Evolutionary conservation across 2,329 filamentous ascomycete species (phyloP), one percentile per base, ranked within the genome.

Genomic region (Pestalotiopsis sp.): DNA sequence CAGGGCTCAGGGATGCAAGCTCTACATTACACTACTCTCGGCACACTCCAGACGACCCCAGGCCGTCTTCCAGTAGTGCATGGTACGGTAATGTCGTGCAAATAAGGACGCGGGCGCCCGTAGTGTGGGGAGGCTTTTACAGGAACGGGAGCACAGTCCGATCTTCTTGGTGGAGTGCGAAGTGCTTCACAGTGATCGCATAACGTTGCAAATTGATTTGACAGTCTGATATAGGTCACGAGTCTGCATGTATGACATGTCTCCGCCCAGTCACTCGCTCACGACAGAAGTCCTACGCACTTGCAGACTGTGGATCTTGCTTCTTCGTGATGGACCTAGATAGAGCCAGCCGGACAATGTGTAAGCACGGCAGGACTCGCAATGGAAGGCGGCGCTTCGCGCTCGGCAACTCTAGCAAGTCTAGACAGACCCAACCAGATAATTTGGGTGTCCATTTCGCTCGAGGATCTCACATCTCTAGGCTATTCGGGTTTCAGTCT

Each of bases 171-270:
- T 39, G 25, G 59, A 52, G 45, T 9, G 17, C 17, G 17, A 52
- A 52, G 45, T 52, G 45, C 45, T 52, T 52, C 45, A 52, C 45
- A 52, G 45, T 52, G 45, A 62, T 62, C 31, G 59, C 59, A 62
- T 62, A 62, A 62, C 31, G 31, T 20, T 62, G 13, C 36, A 62
- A 62, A 62, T 62, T 62, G 59, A 36, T 14, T 62, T 62, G n/a
- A 39, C 59, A 20, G 25, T 39, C n/a, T 31, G 59, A 62, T 27
- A 36, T 20, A 36, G n/a, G 59, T 62, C 59, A 62, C 59, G 59
- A 36, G 59, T 62, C 36, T 27, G 27, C 57, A 17, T 13, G n/a
- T 59, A 27, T 36, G 57, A 27, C 23, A 59, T 59, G 11, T n/a
- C 17, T 52, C 45, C 45, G 17, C 45, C 20, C 57, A 59, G 23